A percentile compares a stretch with the other conserved stretches of the same genome.
Evolutionary conservation across 306 rosid species (phyloP).

Genomic region (Spatholobus suberectus): DNA sequence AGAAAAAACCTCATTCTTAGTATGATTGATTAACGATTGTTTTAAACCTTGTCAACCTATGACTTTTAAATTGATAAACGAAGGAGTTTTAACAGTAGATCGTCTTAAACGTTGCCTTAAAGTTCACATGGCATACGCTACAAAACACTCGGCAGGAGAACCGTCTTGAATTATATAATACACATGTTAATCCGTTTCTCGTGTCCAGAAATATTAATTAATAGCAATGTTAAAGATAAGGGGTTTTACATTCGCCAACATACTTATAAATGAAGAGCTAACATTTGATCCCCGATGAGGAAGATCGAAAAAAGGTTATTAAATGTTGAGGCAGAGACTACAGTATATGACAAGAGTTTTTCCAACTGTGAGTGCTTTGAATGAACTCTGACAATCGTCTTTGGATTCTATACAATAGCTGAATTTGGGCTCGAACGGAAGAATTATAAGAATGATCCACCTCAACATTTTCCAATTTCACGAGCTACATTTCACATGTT

Average conservation of each 20-base stretch:
- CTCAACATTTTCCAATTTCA: constrained; percentile 69
- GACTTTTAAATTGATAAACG: not conserved
- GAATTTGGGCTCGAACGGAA: constrained; percentile 39
- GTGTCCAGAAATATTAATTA: not conserved
- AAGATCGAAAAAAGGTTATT: constrained; percentile 28
- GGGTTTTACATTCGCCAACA: not conserved
- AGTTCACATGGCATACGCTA: not conserved
- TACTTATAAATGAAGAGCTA: not conserved
- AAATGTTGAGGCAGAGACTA: constrained; percentile 57
- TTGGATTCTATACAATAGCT: constrained; percentile 58
- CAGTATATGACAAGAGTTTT: constrained; percentile 42
- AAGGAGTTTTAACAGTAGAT: not conserved
- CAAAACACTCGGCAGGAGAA: not conserved
- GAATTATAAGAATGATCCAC: constrained; percentile 53
- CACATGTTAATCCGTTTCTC: not conserved
- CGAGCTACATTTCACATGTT: constrained; percentile 94
- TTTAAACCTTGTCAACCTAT: not conserved
- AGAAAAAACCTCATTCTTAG: not conserved
- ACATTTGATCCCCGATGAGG: not conserved
- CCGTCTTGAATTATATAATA: not conserved
- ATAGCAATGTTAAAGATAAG: not conserved
- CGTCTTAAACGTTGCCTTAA: not conserved
- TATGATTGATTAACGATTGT: not conserved
- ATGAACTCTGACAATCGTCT: constrained; percentile 55
- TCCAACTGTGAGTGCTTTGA: constrained; percentile 46